Base-by-base conservation (phyloP, 2,329 filamentous ascomycete genomes). In the Shiraia bambusicola region DNA sequence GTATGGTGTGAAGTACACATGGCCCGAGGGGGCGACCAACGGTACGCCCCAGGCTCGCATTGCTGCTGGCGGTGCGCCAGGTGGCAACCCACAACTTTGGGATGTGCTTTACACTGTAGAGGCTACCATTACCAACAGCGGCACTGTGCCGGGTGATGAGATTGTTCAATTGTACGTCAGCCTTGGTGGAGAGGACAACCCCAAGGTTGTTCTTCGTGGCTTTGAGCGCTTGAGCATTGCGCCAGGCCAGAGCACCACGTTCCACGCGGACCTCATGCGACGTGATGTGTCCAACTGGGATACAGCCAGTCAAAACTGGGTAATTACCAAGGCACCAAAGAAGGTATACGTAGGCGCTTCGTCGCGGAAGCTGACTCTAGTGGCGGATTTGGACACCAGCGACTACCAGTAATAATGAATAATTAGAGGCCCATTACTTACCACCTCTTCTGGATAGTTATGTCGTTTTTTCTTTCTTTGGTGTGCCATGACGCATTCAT, bases 211-310 rank as follows among this genome's bases (percentile, higher is more conserved):
- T 2, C 82, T 97, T 11, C 84, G 92, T 47, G 84, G 84, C 31
- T 97, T 96, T 59, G 87, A 94, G 44, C 81, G 88, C 33, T 69
- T 95, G 44, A 77, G 75, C 35, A 83, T 96, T 49, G 74, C 79
- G 3, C 78, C 88, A 0, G 88, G 88, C n/a, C 67, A 81, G 67
- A 81, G 77, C 37, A 76, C 73, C 3, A 80, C 76, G 2, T 94
- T 93, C 73, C 75, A 68, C 1, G 83, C 81, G 0, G 78, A 83
- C 12, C 69, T 96, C 40, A 90, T 83, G 5, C 79, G 91, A 28
- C 82, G 89, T 42, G 92, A 96, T 61, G 55, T 96, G 41, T 89
- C 85, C 65, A 93, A 90, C 72, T 96, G 92, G 91, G 88, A 95
- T 54, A 73, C 80, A 1, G 76, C 63, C 1, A 66, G 72, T n/a